Percentiles rank a stretch among this genome's conserved stretches.
Conservation (phyloP, 2,329 filamentous ascomycete genomes). For the Colletotrichum cordylinicola region DNA sequence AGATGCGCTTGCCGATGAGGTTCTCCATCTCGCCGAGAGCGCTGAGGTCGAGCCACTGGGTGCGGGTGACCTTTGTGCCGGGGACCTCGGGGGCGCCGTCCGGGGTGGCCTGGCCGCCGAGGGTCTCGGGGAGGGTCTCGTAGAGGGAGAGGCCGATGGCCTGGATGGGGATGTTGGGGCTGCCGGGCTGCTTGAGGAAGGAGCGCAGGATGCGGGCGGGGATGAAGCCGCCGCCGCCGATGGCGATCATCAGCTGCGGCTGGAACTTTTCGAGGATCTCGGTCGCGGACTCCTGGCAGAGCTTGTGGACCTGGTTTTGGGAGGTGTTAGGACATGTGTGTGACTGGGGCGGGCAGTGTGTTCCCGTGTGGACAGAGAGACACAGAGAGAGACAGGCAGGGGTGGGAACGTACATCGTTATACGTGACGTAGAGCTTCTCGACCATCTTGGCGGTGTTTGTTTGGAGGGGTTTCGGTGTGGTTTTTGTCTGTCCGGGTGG, state of each 20-base stretch:
- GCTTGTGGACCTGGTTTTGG: constrained; percentile 82
- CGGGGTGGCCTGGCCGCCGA: constrained; percentile 52
- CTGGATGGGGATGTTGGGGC: constrained; percentile 97
- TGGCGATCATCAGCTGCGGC: constrained; percentile 97
- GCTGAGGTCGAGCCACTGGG: constrained; percentile 95
- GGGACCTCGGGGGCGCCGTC: constrained; percentile 70
- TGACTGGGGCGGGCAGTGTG: not conserved
- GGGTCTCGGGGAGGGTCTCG: constrained; percentile 73
- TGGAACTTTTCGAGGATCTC: constrained; percentile 84
- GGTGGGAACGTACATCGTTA: constrained; percentile 73
- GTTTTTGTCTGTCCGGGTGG: not conserved
- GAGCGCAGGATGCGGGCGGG: constrained; percentile 96
- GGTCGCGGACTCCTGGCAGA: constrained; percentile 86
- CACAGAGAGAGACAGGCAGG: not conserved
- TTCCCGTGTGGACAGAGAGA: not conserved
- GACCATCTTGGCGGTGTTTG: constrained; percentile 64
- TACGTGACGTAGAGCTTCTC: constrained; percentile 91
- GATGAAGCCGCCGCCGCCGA: constrained; percentile 96
- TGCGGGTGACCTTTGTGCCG: constrained; percentile 94
- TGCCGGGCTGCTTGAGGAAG: constrained; percentile 89
- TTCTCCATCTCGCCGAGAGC: constrained; percentile 84
- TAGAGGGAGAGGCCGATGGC: constrained; percentile 98
- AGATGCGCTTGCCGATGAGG: constrained; percentile 86
- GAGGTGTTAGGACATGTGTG: not conserved
- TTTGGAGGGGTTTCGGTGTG: not conserved